Conservation (phyloP, 2,329 filamentous ascomycete species). For the Aspergillus carbonarius region DNA sequence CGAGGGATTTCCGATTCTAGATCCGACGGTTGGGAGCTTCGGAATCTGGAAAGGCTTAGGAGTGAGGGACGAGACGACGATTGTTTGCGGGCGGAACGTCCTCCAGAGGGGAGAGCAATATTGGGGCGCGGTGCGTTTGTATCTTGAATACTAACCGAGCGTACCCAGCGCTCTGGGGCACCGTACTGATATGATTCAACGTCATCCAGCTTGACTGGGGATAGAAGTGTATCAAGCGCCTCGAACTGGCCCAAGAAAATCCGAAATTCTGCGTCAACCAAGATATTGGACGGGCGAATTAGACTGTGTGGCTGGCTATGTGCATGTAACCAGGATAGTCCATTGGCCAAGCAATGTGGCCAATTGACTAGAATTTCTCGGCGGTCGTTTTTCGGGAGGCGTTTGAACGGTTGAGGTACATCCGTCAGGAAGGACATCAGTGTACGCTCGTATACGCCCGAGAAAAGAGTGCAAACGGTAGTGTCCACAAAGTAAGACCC, state of each 20-base stretch:
- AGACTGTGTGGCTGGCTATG: conserved; percentile 56
- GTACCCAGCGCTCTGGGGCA: conserved; percentile 56
- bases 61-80: conserved; percentile 24
- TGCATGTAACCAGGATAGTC: conserved; percentile 57
- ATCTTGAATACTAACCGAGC: conserved; percentile 38
- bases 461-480: conserved; percentile 45
- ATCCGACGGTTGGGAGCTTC: conserved; percentile 20
- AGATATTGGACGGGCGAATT: conserved; percentile 61
- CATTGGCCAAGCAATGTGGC: conserved; percentile 54
- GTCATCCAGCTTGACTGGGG: conserved; percentile 53
- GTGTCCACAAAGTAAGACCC: conserved; percentile 46
- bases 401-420: conserved; percentile 42
- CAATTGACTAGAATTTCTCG: conserved; percentile 46
- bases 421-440: conserved; percentile 46
- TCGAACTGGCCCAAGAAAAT: conserved; percentile 61
- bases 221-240: conserved; percentile 54
- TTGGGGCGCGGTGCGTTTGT: conserved; percentile 3
- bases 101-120: background rate
- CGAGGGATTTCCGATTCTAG: conserved; percentile 23
- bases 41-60: conserved; percentile 24
- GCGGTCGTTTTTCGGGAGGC: conserved; percentile 42
- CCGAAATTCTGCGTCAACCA: conserved; percentile 55
- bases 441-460: conserved; percentile 41
- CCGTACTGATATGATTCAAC: conserved; percentile 60
- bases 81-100: conserved; percentile 23